phyloP scores from a whole-genome alignment of 768 basidiomycete species.

The Thelephora aurantiotincta region DNA sequence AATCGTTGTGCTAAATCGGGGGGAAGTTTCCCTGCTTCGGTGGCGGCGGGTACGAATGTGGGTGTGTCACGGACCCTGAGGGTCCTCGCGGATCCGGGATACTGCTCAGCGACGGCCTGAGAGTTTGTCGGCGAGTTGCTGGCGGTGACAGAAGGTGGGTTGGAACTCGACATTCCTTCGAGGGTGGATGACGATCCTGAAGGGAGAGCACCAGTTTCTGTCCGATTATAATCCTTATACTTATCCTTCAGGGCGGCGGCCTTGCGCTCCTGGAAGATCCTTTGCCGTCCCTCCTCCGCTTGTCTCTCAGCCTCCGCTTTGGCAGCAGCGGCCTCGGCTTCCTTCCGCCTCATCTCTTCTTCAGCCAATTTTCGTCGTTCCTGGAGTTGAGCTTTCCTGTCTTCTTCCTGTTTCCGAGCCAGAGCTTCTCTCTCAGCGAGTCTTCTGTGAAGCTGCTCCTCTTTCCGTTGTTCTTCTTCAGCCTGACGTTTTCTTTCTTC shows the following conservation, averaged over 20 bases:
- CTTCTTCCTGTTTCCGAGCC: neutral
- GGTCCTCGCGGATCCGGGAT: no score
- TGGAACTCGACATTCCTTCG: no score
- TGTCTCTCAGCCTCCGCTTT: neutral
- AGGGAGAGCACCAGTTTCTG: no score
- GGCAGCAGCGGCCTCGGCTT: neutral
- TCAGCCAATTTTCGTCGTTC: neutral
- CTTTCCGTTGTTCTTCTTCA: neutral
- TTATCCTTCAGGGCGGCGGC: neutral
- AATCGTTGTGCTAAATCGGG: no score
- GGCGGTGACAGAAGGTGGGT: no score
- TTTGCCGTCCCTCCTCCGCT: neutral
- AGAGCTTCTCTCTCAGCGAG: neutral
- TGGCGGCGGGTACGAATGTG: conserved; percentile 3
- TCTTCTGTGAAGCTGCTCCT: neutral
- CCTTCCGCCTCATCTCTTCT: neutral
- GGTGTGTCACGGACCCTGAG: no score
- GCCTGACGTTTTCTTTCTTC: neutral
- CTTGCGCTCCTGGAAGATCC: neutral
- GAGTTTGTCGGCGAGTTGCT: no score
- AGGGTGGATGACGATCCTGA: no score
- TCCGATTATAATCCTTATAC: neutral
- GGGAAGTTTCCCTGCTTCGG: conserved; percentile 3
- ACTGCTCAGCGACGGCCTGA: no score
- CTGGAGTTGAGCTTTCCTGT: neutral